Evolutionary conservation across 1,139 yeast species (phyloP), one percentile per base, ranked within the genome.

Genomic region (Starmera stellimalicola): DNA sequence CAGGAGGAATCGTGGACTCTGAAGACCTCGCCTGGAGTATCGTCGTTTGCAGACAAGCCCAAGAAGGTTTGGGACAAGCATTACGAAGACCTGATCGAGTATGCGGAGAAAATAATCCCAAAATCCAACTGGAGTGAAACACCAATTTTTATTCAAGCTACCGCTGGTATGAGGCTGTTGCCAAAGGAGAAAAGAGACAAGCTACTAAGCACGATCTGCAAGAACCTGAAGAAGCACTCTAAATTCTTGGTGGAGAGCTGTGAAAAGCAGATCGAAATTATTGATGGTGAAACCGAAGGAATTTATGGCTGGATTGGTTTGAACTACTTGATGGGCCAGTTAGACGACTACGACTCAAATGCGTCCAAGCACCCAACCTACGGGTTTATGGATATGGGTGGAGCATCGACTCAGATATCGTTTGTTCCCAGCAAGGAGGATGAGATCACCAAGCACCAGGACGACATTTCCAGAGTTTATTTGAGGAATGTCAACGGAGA

Each of bases 381-480:
- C 37, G 94, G 94, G 2, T 81, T 82, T 48, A 79, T 82, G 88
- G 94, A 81, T 53, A 81, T 81, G 94, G 94, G 94, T 7, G 94
- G 94, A 15, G 94, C 93, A 0, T 79, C 88, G 4, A 78, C 87
- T 0, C 94, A 82, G 47, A 69, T 82, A 22, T 84, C 91, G 8
- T 82, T 81, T 62, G 81, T 75, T 12, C 93, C 93, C 0, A 69
- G 75, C 3, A 61, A 66, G 11, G 42, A 43, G 7, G 62, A 63
- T 18, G 81, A 80, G 37, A 55, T 75, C 11, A 54, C 55, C 18
- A 68, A 65, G 42, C 88, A 81, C 51, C 52, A 56, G 27, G 82
- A 80, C 25, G 88, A 81, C 51, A 65, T 80, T 31, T 66, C 79
- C 3, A 65, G 61, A 6, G 70, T 81, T 1, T 62, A 63, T 7